Percentiles rank a stretch among this genome's conserved stretches.
phyloP scores from a whole-genome alignment of 2,329 filamentous ascomycete genomes.

The Fusarium duplospermum region DNA sequence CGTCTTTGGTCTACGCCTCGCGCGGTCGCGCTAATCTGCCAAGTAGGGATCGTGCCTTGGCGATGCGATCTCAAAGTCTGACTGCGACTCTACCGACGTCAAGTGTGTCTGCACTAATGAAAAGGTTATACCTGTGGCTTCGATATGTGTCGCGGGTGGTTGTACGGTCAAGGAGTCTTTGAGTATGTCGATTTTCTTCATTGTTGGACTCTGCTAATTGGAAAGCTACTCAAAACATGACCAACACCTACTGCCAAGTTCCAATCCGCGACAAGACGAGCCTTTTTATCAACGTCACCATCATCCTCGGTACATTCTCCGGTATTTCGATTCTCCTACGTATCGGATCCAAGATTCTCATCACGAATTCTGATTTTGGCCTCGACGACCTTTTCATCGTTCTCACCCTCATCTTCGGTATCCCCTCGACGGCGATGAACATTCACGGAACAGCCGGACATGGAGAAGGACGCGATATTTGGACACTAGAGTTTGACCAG shows the following conservation, averaged over 20 bases:
- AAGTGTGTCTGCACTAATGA: constrained; percentile 29
- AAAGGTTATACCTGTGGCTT: constrained; percentile 20
- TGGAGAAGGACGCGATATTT: constrained; percentile 31
- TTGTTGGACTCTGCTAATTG: neutral
- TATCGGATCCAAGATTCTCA: constrained; percentile 30
- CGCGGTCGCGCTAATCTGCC: constrained; percentile 18
- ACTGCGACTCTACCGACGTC: constrained; percentile 34
- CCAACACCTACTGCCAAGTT: constrained; percentile 22
- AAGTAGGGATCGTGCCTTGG: constrained; percentile 26
- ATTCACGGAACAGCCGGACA: constrained; percentile 28
- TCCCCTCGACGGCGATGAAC: constrained; percentile 29
- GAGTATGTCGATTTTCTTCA: constrained; percentile 12
- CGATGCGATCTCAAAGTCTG: constrained; percentile 24
- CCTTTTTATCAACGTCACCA: constrained; percentile 25
- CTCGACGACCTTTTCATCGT: constrained; percentile 36
- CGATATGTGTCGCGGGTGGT: constrained; percentile 30
- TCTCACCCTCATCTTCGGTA: constrained; percentile 13
- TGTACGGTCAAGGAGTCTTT: constrained; percentile 35
- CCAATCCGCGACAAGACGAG: constrained; percentile 26
- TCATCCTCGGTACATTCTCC: constrained; percentile 31
- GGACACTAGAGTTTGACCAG: constrained; percentile 24
- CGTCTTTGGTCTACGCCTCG: neutral
- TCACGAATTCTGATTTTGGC: constrained; percentile 25
- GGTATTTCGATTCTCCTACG: constrained; percentile 28
- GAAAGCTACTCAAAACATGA: constrained; percentile 26